A percentile compares a stretch with the other conserved stretches of the same genome.
Evolutionary conservation across 2,329 filamentous ascomycete genomes (phyloP).

Genomic region (Fusarium duplospermum): DNA sequence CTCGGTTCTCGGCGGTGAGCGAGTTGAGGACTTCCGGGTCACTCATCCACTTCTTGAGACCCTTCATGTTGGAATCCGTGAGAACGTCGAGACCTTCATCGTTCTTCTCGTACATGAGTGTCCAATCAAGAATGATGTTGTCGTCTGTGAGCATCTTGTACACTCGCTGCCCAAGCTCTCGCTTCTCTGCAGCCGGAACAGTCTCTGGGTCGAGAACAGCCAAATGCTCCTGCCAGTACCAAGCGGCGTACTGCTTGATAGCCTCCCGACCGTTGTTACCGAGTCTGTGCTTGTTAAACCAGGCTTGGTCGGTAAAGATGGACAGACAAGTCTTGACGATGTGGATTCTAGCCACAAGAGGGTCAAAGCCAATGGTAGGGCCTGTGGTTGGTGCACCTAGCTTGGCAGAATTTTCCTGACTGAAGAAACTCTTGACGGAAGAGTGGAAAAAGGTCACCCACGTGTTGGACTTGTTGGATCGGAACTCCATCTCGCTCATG

Average conservation of each 20-base stretch:
- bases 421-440: constrained; percentile 55
- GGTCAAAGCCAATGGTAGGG: constrained; percentile 50
- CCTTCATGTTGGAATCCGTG: constrained; percentile 53
- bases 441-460: constrained; percentile 55
- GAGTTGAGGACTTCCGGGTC: constrained; percentile 48
- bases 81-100: constrained; percentile 57
- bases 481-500: constrained; percentile 52
- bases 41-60: constrained; percentile 51
- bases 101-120: constrained; percentile 53
- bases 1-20: constrained; percentile 44
- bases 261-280: constrained; percentile 43
- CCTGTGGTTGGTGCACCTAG: constrained; percentile 14
- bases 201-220: constrained; percentile 47
- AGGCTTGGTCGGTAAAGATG: constrained; percentile 51
- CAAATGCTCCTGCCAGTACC: constrained; percentile 60
- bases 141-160: constrained; percentile 54
- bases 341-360: constrained; percentile 49
- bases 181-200: constrained; percentile 46
- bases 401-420: constrained; percentile 45
- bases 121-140: constrained; percentile 54
- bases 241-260: constrained; percentile 55
- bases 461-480: constrained; percentile 56
- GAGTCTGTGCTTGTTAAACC: constrained; percentile 46
- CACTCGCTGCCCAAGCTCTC: constrained; percentile 48
- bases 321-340: constrained; percentile 53